Percentiles rank a stretch among this genome's conserved stretches.
Evolutionary conservation across 495 filamentous ascomycete species (phyloP).

Genomic region (Penicillium waksmanii): DNA sequence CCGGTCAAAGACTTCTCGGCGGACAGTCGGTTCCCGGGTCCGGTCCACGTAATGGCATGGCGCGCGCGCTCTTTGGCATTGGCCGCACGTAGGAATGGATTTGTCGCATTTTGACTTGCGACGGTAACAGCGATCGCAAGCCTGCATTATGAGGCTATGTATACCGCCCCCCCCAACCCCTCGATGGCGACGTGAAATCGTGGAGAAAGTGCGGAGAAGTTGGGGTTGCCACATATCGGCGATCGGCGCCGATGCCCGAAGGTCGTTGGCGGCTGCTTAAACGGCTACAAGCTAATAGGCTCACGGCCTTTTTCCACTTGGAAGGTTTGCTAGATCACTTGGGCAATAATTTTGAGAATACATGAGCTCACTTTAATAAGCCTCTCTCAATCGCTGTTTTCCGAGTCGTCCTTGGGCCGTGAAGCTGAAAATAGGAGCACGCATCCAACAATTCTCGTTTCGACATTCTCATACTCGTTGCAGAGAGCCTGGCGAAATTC

Average conservation of each 20-base stretch:
- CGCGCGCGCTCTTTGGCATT: constrained; percentile 24
- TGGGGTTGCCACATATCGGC: constrained; percentile 2
- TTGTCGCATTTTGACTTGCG: constrained; percentile 43
- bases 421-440: constrained; percentile 33
- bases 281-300: too few species aligned
- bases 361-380: not conserved
- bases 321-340: too few species aligned
- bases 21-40: constrained; percentile 18
- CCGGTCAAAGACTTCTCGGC: constrained; percentile 23
- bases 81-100: constrained; percentile 31
- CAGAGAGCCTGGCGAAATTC: constrained; percentile 9
- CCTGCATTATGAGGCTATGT: constrained; percentile 8
- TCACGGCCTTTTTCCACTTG: too few species aligned
- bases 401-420: constrained; percentile 62
- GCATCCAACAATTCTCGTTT: constrained; percentile 11
- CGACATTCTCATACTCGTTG: constrained; percentile 6
- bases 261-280: too few species aligned
- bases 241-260: not conserved
- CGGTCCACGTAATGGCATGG: constrained; percentile 30
- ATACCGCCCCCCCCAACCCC: not conserved
- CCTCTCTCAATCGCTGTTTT: not conserved
- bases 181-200: not conserved
- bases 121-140: constrained; percentile 33
- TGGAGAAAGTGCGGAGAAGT: constrained; percentile 2
- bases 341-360: too few species aligned